phyloP scores from a whole-genome alignment of 2,329 filamentous ascomycete genomes.

The Elsinoe perseae region DNA sequence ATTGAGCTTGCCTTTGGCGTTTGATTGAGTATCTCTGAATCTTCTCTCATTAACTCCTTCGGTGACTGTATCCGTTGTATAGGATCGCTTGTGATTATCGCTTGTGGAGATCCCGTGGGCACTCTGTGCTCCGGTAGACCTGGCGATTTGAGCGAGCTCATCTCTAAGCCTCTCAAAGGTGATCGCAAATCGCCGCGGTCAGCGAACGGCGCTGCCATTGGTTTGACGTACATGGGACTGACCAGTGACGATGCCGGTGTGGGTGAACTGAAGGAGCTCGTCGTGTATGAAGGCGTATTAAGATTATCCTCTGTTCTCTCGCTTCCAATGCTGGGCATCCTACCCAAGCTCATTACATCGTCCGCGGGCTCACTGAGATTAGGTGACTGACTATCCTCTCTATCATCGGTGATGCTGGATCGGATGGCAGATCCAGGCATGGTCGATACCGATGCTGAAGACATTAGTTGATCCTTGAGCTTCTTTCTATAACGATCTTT shows the following conservation, averaged over 20 bases:
- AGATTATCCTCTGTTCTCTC: constrained; percentile 14
- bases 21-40: not conserved
- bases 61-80: not conserved
- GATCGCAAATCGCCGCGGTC: constrained; percentile 1
- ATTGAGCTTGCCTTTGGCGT: constrained; percentile 4
- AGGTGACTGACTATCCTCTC: constrained; percentile 26
- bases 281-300: constrained; percentile 1
- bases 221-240: constrained; percentile 15
- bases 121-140: constrained; percentile 10
- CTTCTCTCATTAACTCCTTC: not conserved
- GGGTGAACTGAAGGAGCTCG: not conserved
- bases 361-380: constrained; percentile 15
- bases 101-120: constrained; percentile 8
- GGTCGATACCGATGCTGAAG: constrained; percentile 32
- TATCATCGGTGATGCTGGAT: constrained; percentile 19
- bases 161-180: not conserved
- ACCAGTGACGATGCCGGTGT: constrained; percentile 6
- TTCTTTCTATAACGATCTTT: constrained; percentile 92
- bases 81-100: not conserved
- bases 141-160: not conserved
- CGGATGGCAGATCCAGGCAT: constrained; percentile 20
- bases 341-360: not conserved
- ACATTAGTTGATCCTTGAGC: constrained; percentile 63
- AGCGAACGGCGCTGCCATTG: constrained; percentile 11
- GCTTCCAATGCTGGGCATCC: constrained; percentile 12